phyloP scores from a whole-genome alignment of 1,139 yeast species.

The Eremothecium cymbalariae region DNA sequence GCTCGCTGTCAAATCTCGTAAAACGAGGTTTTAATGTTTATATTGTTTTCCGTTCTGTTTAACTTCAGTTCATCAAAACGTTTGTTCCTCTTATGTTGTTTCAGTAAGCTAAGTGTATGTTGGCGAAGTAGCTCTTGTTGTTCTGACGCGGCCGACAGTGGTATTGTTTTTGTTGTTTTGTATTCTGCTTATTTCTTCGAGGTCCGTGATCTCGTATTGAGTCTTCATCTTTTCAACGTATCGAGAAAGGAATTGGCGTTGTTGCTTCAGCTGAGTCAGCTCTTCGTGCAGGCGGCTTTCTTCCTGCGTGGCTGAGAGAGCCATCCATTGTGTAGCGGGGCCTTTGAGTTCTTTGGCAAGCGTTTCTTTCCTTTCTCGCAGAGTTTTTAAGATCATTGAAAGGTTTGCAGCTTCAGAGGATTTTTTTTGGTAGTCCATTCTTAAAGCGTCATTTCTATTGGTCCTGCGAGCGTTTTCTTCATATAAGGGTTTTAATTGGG shows the following conservation, averaged over 20 bases:
- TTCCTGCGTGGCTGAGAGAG: slow-evolving; percentile 6
- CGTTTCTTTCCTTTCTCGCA: slow-evolving; percentile 30
- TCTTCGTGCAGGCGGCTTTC: slow-evolving; percentile 15
- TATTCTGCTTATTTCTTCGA: slow-evolving; percentile 10
- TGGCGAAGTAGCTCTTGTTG: slow-evolving; percentile 23
- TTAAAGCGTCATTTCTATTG: slow-evolving; percentile 36
- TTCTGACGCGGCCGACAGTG: slow-evolving; percentile 11
- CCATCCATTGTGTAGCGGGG: slow-evolving; percentile 37
- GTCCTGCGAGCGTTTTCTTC: slow-evolving; percentile 30
- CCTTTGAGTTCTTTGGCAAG: slow-evolving; percentile 38
- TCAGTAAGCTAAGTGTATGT: slow-evolving; percentile 23
- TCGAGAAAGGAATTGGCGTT: slow-evolving; percentile 17
- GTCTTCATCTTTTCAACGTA: slow-evolving; percentile 20
- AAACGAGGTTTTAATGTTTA: no score
- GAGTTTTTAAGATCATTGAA: slow-evolving; percentile 33
- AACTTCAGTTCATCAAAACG: no score
- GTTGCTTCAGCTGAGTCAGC: slow-evolving; percentile 13
- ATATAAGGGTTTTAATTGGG: slow-evolving; percentile 22
- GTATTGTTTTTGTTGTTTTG: slow-evolving; percentile 8
- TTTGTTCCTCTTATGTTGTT: no score
- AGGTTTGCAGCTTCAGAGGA: slow-evolving; percentile 51
- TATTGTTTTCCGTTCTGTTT: no score
- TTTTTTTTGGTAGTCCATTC: slow-evolving; percentile 44
- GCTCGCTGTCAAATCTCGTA: no score
- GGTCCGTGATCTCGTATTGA: slow-evolving; percentile 13